Conservation (phyloP, 2,329 filamentous ascomycete genomes). For the Ceratocystis destructans region DNA sequence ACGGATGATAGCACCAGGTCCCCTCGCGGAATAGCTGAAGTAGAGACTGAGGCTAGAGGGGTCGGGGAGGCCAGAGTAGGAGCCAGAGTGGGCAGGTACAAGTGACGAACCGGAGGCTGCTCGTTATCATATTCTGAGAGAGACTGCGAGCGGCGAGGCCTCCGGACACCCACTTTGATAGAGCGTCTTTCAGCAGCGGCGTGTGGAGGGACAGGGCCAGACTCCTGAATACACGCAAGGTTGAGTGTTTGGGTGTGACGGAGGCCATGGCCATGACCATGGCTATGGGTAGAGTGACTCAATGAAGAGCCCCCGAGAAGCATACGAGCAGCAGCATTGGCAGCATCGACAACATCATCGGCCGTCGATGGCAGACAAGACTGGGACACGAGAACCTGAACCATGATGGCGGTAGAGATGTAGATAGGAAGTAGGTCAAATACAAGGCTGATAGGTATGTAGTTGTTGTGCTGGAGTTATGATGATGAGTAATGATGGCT, state of each 20-base stretch:
- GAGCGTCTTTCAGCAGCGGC: slow-evolving; percentile 4
- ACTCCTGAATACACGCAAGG: neutral
- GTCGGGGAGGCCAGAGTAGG: slow-evolving; percentile 10
- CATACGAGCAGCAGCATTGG: slow-evolving; percentile 11
- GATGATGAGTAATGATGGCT: neutral
- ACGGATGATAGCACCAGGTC: neutral
- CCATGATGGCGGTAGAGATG: neutral
- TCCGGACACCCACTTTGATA: slow-evolving; percentile 7
- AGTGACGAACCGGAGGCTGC: slow-evolving; percentile 6
- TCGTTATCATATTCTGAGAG: slow-evolving; percentile 17
- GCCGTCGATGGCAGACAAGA: neutral
- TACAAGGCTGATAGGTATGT: neutral
- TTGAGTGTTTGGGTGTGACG: neutral
- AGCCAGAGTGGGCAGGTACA: slow-evolving; percentile 7
- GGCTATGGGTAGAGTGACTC: neutral
- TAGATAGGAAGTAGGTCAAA: neutral
- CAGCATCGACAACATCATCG: slow-evolving; percentile 1
- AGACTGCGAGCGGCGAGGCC: slow-evolving; percentile 17
- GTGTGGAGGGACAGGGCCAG: neutral
- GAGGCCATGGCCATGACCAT: neutral
- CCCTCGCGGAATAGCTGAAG: neutral
- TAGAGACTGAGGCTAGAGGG: neutral
- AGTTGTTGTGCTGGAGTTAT: neutral
- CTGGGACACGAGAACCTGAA: slow-evolving; percentile 7
- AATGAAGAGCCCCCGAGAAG: slow-evolving; percentile 9